Evolutionary conservation across 202 grass and related monocot genomes (phyloP), one percentile per base, ranked within the genome.

Genomic region (Digitaria exilis): DNA sequence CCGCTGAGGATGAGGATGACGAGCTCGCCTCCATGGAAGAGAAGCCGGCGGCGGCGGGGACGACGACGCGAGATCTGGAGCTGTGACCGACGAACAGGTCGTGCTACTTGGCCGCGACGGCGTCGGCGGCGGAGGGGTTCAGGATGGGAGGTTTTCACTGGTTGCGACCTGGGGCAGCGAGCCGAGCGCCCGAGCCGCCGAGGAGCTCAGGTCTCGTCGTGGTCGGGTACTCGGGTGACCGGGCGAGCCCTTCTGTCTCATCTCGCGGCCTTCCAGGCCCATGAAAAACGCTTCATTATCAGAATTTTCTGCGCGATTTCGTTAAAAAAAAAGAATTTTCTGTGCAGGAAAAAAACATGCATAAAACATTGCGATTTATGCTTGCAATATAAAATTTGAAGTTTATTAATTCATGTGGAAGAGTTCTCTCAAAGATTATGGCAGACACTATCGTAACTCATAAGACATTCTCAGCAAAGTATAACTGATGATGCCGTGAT

Each of bases 11-110:
- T 16, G 14, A 75, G 39, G 75, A 80, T 30, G 78, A 71, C 58
- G 88, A 68, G 60, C 41, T 46, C 67, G 73, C 51, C 79, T 90
- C 88, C 88, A 86, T 86, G 51, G 73, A 56, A 19, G 25, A 57
- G 73, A 70, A 28, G 29, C 41, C 17, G 17, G 22, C 74, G 6
- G 32, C 73, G 22, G 62, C 48, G 18, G 71, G 16, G 39, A n/a
- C n/a, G n/a, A n/a, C n/a, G n/a, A 45, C 1, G 3, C 39, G 77
- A 75, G 84, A 87, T 87, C 84, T 81, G 78, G 14, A 61, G 71
- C 19, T n/a, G 61, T 70, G 41, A 13, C 37, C 21, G 29, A 66
- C 69, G 48, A 43, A 12, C 29, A 87, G 50, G 29, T 22, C 51
- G 51, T 18, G 4, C 77, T 37, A 11, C 49, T 7, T 13, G 6